Base-by-base conservation (phyloP, 1,284 basidiomycete species). In the Thecaphora thlaspeos region DNA sequence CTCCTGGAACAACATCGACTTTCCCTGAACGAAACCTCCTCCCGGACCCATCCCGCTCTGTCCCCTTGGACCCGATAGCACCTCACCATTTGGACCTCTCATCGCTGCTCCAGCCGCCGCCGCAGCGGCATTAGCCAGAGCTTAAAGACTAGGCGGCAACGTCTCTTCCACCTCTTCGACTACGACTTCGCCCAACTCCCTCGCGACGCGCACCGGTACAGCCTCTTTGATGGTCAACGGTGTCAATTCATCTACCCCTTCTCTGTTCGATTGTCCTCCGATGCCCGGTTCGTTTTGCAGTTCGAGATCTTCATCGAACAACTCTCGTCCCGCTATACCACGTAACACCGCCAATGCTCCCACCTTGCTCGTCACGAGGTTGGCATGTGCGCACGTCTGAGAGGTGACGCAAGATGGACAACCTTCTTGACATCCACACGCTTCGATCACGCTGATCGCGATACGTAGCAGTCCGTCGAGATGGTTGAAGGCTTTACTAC, bases 401-500 rank as follows among this genome's bases (percentile, higher is more conserved):
- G 56, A 61, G 11, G 56, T 80, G 84, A 76, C 76, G 87, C 91
- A 93, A 48, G 82, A 79, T 2, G 82, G 80, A 71, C 91, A 94
- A 0, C 91, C 91, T 19, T 85, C 82, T 2, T 80, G 71, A 67
- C 91, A 93, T 2, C 79, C 59, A 73, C 91, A 94, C 4, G 79
- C 74, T 61, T 86, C 84, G n/a, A 91, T 82, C 5, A 81, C 80
- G 30, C 83, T 80, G 23, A 84, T 82, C 0, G 91, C 88, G 51
- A 86, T 83, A 12, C 80, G 79, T 14, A 92, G 78, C 24, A 90
- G 80, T 19, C 84, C 82, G 47, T 85, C 83, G 15, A 86, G 84
- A 66, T 90, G 86, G 70, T 91, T 90, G 69, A 92, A 93, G 2
- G 88, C 89, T 70, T 87, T 90, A 2, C 84, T 83, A 37, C 88